Evolutionary conservation across 108 stramenopile species (phyloP), one percentile per base, ranked within the genome.

Genomic region (Nannochloropsis salina): DNA sequence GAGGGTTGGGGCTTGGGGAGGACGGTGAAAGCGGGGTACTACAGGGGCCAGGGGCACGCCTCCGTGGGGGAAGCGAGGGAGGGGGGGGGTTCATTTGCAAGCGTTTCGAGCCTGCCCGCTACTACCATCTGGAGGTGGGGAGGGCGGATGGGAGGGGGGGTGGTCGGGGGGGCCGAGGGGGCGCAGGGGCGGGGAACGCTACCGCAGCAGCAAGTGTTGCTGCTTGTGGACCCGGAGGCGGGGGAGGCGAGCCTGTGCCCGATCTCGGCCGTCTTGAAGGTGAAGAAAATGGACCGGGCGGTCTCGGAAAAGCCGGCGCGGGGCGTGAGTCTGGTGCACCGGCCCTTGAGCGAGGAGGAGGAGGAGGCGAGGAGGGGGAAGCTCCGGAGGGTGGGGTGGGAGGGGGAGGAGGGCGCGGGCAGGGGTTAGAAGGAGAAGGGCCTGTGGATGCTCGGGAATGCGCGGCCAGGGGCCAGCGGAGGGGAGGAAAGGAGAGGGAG

Each of bases 301-400:
- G 61, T n/a, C 20, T 74, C 61, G n/a, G 61, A n/a, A n/a, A 74
- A 74, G 61, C 61, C 61, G 61, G 61, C 61, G 61, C 15, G 61
- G n/a, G 61, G 61, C 20, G 61, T 74, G 61, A 15, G 8, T n/a
- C n/a, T 74, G 61, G 61, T 74, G 15, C 61, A 74, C n/a, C 61
- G 61, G 6, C 61, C 61, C 20, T n/a, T 74, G 61, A n/a, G 61
- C 1, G 61, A 74, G 61, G 61, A 74, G n/a, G 61, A 74, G 61
- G 61, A 4, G 61, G 8, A 6, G 61, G 6, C 2, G 8, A 74
- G 61, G 61, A n/a, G 15, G 61, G n/a, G 15, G 61, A 74, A 6
- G 61, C n/a, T 74, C 20, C 15, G 15, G 61, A 74, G n/a, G 61
- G 61, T n/a, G 61, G 61, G 61, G 61, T 74, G 15, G 61, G 61